Conservation (phyloP, 2,329 filamentous ascomycete genomes). For the Zymoseptoria pseudotritici region DNA sequence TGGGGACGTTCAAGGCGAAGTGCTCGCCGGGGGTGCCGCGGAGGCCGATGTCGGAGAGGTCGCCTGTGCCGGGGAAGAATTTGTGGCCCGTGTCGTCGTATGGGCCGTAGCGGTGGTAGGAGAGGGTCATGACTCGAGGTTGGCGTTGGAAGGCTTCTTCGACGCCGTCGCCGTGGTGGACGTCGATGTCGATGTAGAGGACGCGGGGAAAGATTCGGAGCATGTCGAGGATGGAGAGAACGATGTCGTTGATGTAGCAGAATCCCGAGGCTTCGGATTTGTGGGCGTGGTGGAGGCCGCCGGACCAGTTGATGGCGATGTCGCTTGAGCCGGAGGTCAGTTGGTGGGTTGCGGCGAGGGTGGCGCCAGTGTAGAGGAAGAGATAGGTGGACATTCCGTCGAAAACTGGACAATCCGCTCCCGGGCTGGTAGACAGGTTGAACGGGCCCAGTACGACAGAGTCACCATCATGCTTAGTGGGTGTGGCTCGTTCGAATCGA, state of each 20-base stretch:
- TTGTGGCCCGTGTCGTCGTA: conserved; percentile 43
- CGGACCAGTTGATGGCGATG: conserved; percentile 96
- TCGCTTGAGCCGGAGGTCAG: conserved; percentile 80
- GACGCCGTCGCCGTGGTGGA: conserved; percentile 85
- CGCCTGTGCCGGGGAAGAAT: conserved; percentile 63
- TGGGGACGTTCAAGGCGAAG: conserved; percentile 62
- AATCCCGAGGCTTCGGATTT: conserved; percentile 90
- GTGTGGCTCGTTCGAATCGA: conserved; percentile 35
- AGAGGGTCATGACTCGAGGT: conserved; percentile 84
- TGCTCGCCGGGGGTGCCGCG: conserved; percentile 71
- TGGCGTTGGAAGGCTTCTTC: conserved; percentile 88
- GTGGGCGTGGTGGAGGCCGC: conserved; percentile 92
- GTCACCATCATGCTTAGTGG: conserved; percentile 39
- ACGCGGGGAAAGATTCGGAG: conserved; percentile 75
- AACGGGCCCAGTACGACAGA: conserved; percentile 51
- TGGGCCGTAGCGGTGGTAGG: conserved; percentile 95
- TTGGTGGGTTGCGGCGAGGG: conserved; percentile 83
- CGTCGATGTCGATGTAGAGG: conserved; percentile 90
- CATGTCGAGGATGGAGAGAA: conserved; percentile 83
- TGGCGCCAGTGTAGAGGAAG: conserved; percentile 84
- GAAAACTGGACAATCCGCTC: conserved; percentile 93
- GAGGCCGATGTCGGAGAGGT: conserved; percentile 56
- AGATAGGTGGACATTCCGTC: conserved; percentile 94
- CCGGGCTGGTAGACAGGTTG: conserved; percentile 55
- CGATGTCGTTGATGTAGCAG: conserved; percentile 99